Base-by-base conservation (phyloP, 2,329 filamentous ascomycete genomes). In the Neonectria punicea region DNA sequence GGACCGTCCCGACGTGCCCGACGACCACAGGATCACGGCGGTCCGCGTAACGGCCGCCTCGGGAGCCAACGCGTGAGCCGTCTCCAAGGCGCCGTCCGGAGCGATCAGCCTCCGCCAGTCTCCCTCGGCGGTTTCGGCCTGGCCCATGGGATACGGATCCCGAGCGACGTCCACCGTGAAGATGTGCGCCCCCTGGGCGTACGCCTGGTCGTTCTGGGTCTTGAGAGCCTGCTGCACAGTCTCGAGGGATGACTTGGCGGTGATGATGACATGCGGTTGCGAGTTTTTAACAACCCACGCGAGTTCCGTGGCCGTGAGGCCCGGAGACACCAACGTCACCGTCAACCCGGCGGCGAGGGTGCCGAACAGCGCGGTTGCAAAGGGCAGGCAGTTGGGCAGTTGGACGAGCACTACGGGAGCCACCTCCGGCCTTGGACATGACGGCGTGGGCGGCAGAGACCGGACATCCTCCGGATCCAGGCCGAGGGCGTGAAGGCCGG, bases 1-100 rank as follows among this genome's bases (percentile, higher is more conserved):
- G 13, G 92, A 91, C 0, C 90, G 82, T 1, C 92, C 92, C 0
- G 92, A 94, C 0, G 90, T 92, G 13, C 91, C 86, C 1, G 85
- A 89, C 0, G 80, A 82, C 81, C 81, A 83, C 56, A 83, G 76
- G 53, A 83, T 80, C 1, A 82, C 70, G 44, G 80, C 81, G 2
- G 87, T 90, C 74, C 92, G 92, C 70, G 90, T 90, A 5, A 47
- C 16, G 1, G 75, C 67, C 13, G 70, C 75, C 25, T 68, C 63
- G 10, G 71, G 47, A 0, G 72, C 73, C 63, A 85, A 81, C 11
- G 80, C 77, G 2, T 76, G 74, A 76, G 79, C 18, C 70, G 77
- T 30, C 80, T 74, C 18, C 83, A 81, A 85, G 85, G 90, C 49
- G n/a, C 25, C 36, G n/a, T 62, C 20, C 13, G 86, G 87, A 4